Evolutionary conservation across 306 rosid species (phyloP).

Genomic region (Rosa lucieae): DNA sequence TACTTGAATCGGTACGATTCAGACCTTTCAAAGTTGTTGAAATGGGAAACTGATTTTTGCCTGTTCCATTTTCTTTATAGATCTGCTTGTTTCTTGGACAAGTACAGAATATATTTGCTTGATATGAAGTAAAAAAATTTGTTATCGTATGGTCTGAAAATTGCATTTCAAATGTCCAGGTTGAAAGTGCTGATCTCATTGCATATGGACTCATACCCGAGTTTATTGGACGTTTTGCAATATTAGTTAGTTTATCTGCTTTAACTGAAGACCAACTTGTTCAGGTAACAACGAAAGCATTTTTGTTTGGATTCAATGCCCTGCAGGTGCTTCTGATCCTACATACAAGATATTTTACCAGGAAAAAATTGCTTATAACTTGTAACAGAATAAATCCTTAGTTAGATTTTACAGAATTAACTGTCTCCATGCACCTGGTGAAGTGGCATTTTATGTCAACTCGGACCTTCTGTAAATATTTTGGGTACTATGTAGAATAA

Average conservation of each 20-base stretch:
- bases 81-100: background rate
- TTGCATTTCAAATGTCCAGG: constrained; percentile 51
- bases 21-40: constrained; percentile 14
- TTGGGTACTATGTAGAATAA: background rate
- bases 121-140: background rate
- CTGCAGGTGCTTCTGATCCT: background rate
- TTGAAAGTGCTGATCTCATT: constrained; percentile 94
- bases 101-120: background rate
- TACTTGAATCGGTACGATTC: constrained; percentile 77
- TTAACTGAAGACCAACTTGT: constrained; percentile 94
- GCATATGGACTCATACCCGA: constrained; percentile 98
- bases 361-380: background rate
- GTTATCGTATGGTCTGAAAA: constrained; percentile 16
- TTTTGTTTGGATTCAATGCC: background rate
- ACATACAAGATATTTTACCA: background rate
- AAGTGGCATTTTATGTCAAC: background rate
- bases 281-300: constrained; percentile 50
- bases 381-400: background rate
- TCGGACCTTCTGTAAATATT: background rate
- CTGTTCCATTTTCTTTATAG: background rate
- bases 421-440: background rate
- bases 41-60: constrained; percentile 13
- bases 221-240: constrained; percentile 95
- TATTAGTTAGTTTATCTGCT: constrained; percentile 83
- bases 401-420: background rate